Evolutionary conservation across 306 rosid genomes (phyloP).

Genomic region (Prunus salicina): DNA sequence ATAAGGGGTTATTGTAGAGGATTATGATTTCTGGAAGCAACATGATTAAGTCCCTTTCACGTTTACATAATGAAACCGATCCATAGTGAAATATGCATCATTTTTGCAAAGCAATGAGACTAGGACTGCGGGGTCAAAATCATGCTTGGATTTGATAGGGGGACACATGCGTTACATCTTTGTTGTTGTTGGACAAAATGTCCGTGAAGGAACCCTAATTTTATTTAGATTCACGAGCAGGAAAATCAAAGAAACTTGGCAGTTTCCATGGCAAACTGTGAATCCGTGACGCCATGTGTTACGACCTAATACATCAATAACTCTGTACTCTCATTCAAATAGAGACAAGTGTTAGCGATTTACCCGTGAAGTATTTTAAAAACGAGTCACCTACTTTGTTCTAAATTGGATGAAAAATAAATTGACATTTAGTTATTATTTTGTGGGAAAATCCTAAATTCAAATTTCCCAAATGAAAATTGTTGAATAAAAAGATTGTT

Average conservation of each 20-base stretch:
- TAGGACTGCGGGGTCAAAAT: not conserved
- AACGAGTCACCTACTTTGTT: no score
- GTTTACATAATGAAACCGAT: conserved; percentile 1
- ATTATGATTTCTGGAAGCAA: not conserved
- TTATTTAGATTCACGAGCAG: conserved; percentile 1
- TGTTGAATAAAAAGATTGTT: no score
- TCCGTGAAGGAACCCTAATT: conserved; percentile 1
- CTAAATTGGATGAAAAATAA: no score
- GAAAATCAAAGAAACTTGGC: not conserved
- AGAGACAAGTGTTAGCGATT: no score
- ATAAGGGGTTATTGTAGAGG: not conserved
- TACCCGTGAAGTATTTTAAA: not conserved
- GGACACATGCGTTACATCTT: no score
- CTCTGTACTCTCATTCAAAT: not conserved
- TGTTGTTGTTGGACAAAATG: not conserved
- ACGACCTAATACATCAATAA: not conserved
- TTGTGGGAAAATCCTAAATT: no score
- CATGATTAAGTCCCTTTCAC: conserved; percentile 2
- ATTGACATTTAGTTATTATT: no score
- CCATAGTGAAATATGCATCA: not conserved
- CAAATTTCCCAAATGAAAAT: no score
- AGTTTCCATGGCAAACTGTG: not conserved
- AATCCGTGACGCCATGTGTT: not conserved
- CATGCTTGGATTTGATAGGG: not conserved
- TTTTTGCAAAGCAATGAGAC: not conserved